Conservation (phyloP, 371 early-diverging fungal species). For the Rhizoclosmatium hyalinum region DNA sequence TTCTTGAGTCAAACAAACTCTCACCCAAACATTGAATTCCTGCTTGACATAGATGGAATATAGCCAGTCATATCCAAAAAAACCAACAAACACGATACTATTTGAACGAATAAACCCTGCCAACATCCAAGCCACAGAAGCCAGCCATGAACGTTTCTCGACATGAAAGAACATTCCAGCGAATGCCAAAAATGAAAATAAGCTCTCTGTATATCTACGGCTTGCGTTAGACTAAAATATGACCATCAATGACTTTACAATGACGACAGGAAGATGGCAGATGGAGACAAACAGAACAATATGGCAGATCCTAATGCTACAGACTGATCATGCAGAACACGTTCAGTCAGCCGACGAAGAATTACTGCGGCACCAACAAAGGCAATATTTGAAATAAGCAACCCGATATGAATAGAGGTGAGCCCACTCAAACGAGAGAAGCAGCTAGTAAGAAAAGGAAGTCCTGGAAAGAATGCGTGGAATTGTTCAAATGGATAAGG, state of each 20-base stretch:
- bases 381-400: slow-evolving; percentile 73
- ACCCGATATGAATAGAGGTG: slow-evolving; percentile 63
- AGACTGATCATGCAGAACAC: slow-evolving; percentile 21
- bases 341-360: slow-evolving; percentile 65
- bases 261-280: slow-evolving; percentile 86
- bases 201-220: slow-evolving; percentile 79
- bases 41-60: background rate
- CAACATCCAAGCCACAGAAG: slow-evolving; percentile 70
- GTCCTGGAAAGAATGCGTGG: slow-evolving; percentile 90
- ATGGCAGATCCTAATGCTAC: slow-evolving; percentile 73
- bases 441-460: slow-evolving; percentile 62
- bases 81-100: slow-evolving; percentile 80
- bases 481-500: slow-evolving; percentile 91
- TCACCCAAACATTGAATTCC: background rate
- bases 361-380: slow-evolving; percentile 80
- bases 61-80: slow-evolving; percentile 66
- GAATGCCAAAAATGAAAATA: slow-evolving; percentile 83
- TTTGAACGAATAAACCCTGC: slow-evolving; percentile 79
- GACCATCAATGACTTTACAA: slow-evolving; percentile 54
- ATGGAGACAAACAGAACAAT: slow-evolving; percentile 78
- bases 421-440: background rate
- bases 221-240: background rate
- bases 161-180: slow-evolving; percentile 72
- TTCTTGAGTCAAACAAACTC: background rate
- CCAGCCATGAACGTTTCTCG: slow-evolving; percentile 53